Evolutionary conservation across 2,329 filamentous ascomycete species (phyloP).

Genomic region (Lojkania enalia): DNA sequence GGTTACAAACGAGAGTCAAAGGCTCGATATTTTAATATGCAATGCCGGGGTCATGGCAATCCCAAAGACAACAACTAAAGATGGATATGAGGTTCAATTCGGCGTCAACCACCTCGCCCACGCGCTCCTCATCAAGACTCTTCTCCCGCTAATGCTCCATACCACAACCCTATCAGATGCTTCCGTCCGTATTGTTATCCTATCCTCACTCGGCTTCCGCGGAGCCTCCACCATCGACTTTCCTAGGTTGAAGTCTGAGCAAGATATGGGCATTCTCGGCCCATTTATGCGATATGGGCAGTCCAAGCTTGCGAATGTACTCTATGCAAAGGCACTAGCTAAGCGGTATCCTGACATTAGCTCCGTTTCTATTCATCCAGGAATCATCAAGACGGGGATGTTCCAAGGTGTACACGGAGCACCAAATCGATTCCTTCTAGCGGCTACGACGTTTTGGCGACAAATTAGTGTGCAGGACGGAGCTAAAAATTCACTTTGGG

Average conservation of each 20-base stretch:
- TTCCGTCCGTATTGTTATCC: conserved; percentile 39
- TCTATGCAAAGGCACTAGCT: conserved; percentile 46
- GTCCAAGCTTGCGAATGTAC: conserved; percentile 52
- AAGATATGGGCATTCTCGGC: conserved; percentile 21
- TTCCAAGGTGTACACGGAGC: conserved; percentile 14
- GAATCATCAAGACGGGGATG: conserved; percentile 47
- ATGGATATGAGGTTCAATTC: conserved; percentile 52
- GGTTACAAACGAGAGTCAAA: conserved; percentile 5
- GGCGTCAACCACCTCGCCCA: conserved; percentile 52
- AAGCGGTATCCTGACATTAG: conserved; percentile 47
- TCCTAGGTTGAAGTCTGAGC: conserved; percentile 19
- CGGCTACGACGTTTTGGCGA: conserved; percentile 1
- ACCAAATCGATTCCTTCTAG: neutral
- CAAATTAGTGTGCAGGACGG: conserved; percentile 40
- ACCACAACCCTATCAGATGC: conserved; percentile 31
- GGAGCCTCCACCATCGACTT: neutral
- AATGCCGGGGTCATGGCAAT: conserved; percentile 45
- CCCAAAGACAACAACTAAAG: conserved; percentile 34
- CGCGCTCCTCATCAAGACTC: conserved; percentile 45
- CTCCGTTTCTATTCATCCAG: conserved; percentile 47
- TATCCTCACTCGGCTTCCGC: conserved; percentile 29
- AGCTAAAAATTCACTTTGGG: conserved; percentile 50
- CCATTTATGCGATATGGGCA: conserved; percentile 46
- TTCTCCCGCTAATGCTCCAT: conserved; percentile 43
- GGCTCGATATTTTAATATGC: conserved; percentile 44